Conservation (phyloP, 331 rosid genomes). For the Malus hybrid region DNA sequence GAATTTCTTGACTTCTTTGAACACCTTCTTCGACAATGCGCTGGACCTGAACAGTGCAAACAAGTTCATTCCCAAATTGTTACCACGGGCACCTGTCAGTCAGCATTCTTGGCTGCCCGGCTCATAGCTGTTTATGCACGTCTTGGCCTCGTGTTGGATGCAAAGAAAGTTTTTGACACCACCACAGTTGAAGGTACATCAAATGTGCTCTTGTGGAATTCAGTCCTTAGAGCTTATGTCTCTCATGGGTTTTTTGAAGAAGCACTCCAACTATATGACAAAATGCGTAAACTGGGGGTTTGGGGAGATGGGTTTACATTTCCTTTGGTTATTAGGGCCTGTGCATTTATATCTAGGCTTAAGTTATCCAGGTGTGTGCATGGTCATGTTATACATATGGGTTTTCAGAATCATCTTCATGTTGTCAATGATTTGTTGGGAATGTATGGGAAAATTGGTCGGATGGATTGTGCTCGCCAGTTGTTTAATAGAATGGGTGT, state of each 20-base stretch:
- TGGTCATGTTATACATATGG: slow-evolving; percentile 52
- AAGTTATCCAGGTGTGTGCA: slow-evolving; percentile 44
- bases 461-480: slow-evolving; percentile 41
- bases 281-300: slow-evolving; percentile 60
- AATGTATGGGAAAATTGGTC: slow-evolving; percentile 58
- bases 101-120: slow-evolving; percentile 53
- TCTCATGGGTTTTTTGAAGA: slow-evolving; percentile 35
- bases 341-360: slow-evolving; percentile 22
- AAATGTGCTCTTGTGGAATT: slow-evolving; percentile 56
- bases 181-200: slow-evolving; percentile 25
- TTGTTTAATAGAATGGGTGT: slow-evolving; percentile 60
- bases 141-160: slow-evolving; percentile 33
- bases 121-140: slow-evolving; percentile 47
- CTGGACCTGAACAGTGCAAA: slow-evolving; percentile 31
- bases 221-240: slow-evolving; percentile 68
- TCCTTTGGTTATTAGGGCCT: slow-evolving; percentile 57
- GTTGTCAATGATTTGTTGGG: slow-evolving; percentile 54
- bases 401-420: slow-evolving; percentile 55
- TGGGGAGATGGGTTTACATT: slow-evolving; percentile 73
- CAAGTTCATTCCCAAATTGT: slow-evolving; percentile 50
- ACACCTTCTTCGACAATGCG: slow-evolving; percentile 31
- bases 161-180: slow-evolving; percentile 41
- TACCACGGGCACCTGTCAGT: slow-evolving; percentile 17
- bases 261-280: slow-evolving; percentile 34
- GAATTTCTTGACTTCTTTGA: slow-evolving; percentile 40